Evolutionary conservation across 305 asterid genomes (phyloP), one percentile per base, ranked within the genome.

Genomic region (Andrographis paniculata): DNA sequence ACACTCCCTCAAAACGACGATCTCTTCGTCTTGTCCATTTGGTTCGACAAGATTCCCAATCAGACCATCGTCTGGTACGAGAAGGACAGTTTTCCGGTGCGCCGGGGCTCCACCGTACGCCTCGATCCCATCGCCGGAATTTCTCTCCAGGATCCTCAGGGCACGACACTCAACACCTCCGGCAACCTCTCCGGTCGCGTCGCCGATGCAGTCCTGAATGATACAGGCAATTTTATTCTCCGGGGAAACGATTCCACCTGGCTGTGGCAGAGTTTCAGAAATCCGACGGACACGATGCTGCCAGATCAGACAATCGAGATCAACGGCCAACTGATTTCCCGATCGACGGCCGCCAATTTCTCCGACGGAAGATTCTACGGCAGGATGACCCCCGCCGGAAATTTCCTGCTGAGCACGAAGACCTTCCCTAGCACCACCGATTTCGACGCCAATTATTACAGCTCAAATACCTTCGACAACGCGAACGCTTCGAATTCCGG

Each of bases 211-310:
- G 39, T 18, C 16, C 4, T 60, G 46, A 57, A 55, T 0, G 59
- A 60, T 9, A 46, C 59, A 0, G 82, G 82, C 0, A 78, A 78
- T 36, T 65, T 78, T 3, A 56, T 67, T 14, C 51, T 76, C 0
- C 14, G 11, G 3, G 14, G 41, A 17, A 31, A n/a, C 0, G 52
- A 64, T 44, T 68, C 73, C 0, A 39, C 50, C 0, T 1, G 41
- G 27, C 1, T 75, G 23, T 79, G 88, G 84, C 63, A 76, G 40
- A 79, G 76, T 27, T 79, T 79, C 8, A 33, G 57, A 6, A 5
- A 76, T 19, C 78, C 72, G 0, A 21, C 72, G 6, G 80, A 79
- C 23, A 76, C 85, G 3, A 58, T 76, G 33, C 27, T 79, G 67
- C 85, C 85, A 9, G 59, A 67, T 18, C 80, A 76, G 33, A 58